These are phyloP conservation scores for Echeveria elegans DNA, from an alignment of 164 flowering plant species.

Conservation along the genomic window DNA sequence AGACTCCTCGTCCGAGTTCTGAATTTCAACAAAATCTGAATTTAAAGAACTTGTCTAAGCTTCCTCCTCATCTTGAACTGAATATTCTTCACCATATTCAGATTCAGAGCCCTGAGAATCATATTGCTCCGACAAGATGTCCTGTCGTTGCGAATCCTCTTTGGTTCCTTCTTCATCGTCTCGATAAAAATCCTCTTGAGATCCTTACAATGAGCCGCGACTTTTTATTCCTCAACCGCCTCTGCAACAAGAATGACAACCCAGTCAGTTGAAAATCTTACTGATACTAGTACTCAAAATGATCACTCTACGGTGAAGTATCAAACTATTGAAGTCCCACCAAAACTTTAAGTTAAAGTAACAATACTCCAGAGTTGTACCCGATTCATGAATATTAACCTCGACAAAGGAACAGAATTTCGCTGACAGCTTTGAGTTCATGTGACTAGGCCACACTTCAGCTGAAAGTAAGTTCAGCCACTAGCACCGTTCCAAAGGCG, in stretches of 20 bases:
- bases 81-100: conserved; percentile 4
- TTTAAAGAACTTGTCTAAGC: neutral
- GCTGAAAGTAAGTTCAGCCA: conserved; percentile 80
- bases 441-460: conserved; percentile 65
- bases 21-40: neutral
- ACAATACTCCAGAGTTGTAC: neutral
- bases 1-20: neutral
- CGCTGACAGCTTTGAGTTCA: conserved; percentile 61
- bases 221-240: conserved; percentile 60
- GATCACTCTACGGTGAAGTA: neutral
- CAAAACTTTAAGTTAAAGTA: neutral
- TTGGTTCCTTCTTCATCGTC: neutral
- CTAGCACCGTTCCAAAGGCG: conserved; percentile 87
- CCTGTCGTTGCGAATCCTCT: neutral
- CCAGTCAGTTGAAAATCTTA: neutral
- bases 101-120: neutral
- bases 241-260: conserved; percentile 40
- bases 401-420: conserved; percentile 66
- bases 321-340: neutral
- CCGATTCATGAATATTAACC: conserved; percentile 24
- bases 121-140: neutral
- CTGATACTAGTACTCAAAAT: neutral
- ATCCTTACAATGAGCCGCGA: conserved; percentile 54
- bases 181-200: conserved; percentile 15
- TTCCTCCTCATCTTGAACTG: conserved; percentile 6